These are phyloP conservation scores for Aspergillus cejpii DNA, from an alignment of 2,329 filamentous ascomycete species.

Conservation along the genomic window DNA sequence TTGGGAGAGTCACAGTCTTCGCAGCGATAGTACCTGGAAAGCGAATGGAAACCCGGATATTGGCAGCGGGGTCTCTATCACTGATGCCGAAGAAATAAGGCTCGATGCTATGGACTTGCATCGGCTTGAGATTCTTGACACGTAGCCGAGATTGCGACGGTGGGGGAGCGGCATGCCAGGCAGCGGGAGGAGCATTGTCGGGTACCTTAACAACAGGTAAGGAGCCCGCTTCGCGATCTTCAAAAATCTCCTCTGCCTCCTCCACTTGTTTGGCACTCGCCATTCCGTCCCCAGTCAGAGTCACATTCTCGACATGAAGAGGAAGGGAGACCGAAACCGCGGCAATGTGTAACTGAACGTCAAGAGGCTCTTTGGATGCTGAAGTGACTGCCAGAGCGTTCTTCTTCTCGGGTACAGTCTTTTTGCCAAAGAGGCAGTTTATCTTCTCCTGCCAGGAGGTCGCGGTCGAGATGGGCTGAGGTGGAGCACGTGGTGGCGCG, in stretches of 20 bases:
- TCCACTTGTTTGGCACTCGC: conserved; percentile 62
- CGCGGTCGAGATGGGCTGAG: conserved; percentile 42
- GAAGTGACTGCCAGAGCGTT: conserved; percentile 56
- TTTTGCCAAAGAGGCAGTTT: conserved; percentile 68
- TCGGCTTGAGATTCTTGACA: conserved; percentile 48
- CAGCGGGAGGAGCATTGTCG: conserved; percentile 53
- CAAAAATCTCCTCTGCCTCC: conserved; percentile 73
- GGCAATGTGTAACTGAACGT: conserved; percentile 47
- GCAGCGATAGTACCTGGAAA: conserved; percentile 43
- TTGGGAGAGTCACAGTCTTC: conserved; percentile 38
- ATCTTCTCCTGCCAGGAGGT: conserved; percentile 73
- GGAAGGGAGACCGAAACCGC: conserved; percentile 68
- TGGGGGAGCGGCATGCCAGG: conserved; percentile 53
- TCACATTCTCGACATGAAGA: conserved; percentile 29
- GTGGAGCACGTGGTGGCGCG: conserved; percentile 31
- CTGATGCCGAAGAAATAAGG: conserved; percentile 37
- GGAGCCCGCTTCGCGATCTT: conserved; percentile 73
- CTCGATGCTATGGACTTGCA: conserved; percentile 48
- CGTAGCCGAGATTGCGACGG: conserved; percentile 31
- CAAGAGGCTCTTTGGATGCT: conserved; percentile 60
- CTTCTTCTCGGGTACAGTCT: conserved; percentile 45
- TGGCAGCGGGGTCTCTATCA: conserved; percentile 35
- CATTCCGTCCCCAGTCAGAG: conserved; percentile 40
- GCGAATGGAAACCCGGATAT: conserved; percentile 39
- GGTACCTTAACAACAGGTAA: conserved; percentile 66